These are phyloP conservation scores for Mangifera indica DNA, from an alignment of 345 rosid genomes.

Conservation along the genomic window DNA sequence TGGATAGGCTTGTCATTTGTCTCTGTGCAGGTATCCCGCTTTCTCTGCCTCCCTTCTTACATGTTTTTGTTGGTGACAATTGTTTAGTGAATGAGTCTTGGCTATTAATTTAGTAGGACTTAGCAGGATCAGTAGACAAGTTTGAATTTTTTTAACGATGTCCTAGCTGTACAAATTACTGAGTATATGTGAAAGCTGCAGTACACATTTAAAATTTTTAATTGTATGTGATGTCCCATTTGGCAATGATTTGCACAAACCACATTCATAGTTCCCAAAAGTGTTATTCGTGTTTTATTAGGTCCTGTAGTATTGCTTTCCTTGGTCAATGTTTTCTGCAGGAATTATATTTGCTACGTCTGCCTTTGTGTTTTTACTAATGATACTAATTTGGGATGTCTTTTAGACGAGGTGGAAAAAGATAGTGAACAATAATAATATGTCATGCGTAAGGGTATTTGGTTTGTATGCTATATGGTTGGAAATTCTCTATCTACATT, in stretches of 20 bases:
- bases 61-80: not conserved
- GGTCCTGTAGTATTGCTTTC: not conserved
- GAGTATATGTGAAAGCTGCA: not conserved
- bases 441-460: not conserved
- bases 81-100: not conserved
- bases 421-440: not conserved
- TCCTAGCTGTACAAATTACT: not conserved
- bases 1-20: slow-evolving; percentile 81
- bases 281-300: not conserved
- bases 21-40: slow-evolving; percentile 55
- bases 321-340: not conserved
- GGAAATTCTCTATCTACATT: not conserved
- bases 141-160: not conserved
- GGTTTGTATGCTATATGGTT: not conserved
- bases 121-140: not conserved
- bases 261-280: not conserved
- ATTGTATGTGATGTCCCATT: not conserved
- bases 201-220: not conserved
- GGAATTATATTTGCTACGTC: not conserved
- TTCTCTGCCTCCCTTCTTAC: not conserved
- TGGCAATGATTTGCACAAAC: not conserved
- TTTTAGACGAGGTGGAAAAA: not conserved
- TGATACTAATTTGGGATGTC: not conserved
- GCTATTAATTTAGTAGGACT: not conserved
- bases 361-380: not conserved